Percentiles rank a stretch among this genome's conserved stretches.
Evolutionary conservation across 805 yeast species (phyloP).

Genomic region (Diddensiella caesifluorescens): DNA sequence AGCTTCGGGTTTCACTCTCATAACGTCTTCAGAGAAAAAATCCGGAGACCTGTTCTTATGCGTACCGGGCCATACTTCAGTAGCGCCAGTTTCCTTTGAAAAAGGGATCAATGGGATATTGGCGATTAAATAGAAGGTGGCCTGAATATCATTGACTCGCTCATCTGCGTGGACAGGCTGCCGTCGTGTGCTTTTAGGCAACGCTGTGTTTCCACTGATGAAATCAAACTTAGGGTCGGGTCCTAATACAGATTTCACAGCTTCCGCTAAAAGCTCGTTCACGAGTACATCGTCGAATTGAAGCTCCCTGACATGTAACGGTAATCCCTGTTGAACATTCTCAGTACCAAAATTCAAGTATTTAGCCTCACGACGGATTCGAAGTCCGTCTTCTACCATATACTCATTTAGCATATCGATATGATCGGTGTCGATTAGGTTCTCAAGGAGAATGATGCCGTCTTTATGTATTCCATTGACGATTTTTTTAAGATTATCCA

Average conservation of each 20-base stretch:
- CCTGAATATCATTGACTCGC: slow-evolving; percentile 2
- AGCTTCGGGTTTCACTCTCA: slow-evolving; percentile 9
- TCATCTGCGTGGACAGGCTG: slow-evolving; percentile 21
- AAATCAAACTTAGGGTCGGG: slow-evolving; percentile 16
- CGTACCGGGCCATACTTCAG: slow-evolving; percentile 23
- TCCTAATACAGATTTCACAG: slow-evolving; percentile 14
- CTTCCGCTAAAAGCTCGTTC: slow-evolving; percentile 16
- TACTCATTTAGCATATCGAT: slow-evolving; percentile 14
- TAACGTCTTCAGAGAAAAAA: slow-evolving; percentile 5
- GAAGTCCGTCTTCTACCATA: slow-evolving; percentile 15
- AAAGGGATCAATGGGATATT: slow-evolving; percentile 17
- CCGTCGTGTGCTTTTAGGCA: slow-evolving; percentile 9
- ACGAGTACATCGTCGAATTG: slow-evolving; percentile 13
- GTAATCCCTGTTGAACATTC: slow-evolving; percentile 20
- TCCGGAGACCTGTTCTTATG: slow-evolving; percentile 11
- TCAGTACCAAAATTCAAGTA: slow-evolving; percentile 17
- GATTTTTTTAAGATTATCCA: slow-evolving; percentile 11
- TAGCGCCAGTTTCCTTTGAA: slow-evolving; percentile 16
- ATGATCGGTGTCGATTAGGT: slow-evolving; percentile 14
- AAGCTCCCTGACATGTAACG: slow-evolving; percentile 11
- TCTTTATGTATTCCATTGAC: slow-evolving; percentile 14
- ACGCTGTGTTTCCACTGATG: slow-evolving; percentile 17
- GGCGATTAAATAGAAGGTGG: slow-evolving; percentile 16
- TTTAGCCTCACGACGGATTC: slow-evolving; percentile 3
- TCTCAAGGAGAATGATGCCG: slow-evolving; percentile 16